These are phyloP conservation scores for Xylariaceae sp. DNA, from an alignment of 2,329 filamentous ascomycete species.

Conservation along the genomic window DNA sequence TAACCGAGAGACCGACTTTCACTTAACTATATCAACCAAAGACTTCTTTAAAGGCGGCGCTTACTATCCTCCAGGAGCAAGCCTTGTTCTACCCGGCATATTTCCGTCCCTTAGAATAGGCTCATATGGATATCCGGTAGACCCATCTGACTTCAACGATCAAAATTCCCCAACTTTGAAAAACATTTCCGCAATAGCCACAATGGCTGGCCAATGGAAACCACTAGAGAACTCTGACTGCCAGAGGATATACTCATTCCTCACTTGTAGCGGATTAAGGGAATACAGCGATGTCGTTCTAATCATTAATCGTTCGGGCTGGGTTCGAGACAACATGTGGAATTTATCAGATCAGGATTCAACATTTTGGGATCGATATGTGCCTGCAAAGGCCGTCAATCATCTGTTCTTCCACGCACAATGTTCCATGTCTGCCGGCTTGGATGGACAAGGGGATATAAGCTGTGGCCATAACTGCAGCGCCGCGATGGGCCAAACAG, in stretches of 20 bases:
- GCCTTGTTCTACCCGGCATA: too few relatives aligned
- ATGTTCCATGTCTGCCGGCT: not conserved
- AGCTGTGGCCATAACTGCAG: not conserved
- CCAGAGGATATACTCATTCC: not conserved
- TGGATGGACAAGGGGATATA: not conserved
- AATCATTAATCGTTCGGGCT: not conserved
- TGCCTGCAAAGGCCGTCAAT: not conserved
- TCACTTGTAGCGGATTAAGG: not conserved
- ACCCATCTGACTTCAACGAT: not conserved
- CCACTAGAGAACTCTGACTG: not conserved
- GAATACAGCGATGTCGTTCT: not conserved
- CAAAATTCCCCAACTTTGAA: not conserved
- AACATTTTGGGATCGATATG: not conserved
- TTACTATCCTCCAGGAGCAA: too few relatives aligned
- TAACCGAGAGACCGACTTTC: not conserved
- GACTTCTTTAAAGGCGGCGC: not conserved
- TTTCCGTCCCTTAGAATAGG: too few relatives aligned
- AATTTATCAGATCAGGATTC: not conserved
- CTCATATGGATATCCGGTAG: not conserved
- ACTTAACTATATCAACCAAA: not conserved
- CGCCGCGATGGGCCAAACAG: not conserved
- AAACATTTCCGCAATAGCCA: not conserved
- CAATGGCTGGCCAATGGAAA: not conserved
- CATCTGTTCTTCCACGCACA: not conserved
- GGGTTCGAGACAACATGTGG: not conserved